Conservation (phyloP, 805 yeast species). For the Cyberlindnera samutprakarnensis region DNA sequence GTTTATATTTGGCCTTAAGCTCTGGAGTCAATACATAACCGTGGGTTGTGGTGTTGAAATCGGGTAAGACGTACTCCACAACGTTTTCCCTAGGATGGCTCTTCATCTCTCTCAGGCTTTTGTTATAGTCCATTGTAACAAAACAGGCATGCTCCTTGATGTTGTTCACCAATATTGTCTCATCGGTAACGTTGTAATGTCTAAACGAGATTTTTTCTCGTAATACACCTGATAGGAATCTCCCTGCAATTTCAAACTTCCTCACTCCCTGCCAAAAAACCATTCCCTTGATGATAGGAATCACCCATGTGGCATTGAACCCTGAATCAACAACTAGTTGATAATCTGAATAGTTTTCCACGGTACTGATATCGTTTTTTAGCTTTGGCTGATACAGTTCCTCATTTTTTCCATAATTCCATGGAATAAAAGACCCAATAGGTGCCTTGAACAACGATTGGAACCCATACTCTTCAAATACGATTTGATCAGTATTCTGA, state of each 20-base stretch:
- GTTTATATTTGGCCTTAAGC: slow-evolving; percentile 20
- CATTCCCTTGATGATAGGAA: slow-evolving; percentile 76
- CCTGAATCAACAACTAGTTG: slow-evolving; percentile 84
- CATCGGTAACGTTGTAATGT: slow-evolving; percentile 91
- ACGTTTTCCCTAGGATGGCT: slow-evolving; percentile 23
- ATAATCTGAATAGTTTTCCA: slow-evolving; percentile 43
- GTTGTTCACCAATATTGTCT: slow-evolving; percentile 73
- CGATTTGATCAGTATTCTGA: slow-evolving; percentile 79
- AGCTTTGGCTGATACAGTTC: slow-evolving; percentile 21
- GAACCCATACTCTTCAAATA: slow-evolving; percentile 91
- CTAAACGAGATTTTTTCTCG: slow-evolving; percentile 83
- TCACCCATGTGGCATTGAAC: slow-evolving; percentile 76
- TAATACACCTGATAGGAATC: slow-evolving; percentile 71
- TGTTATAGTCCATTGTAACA: slow-evolving; percentile 53
- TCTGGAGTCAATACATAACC: slow-evolving; percentile 55
- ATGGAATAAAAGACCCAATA: slow-evolving; percentile 54
- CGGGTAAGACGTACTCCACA: slow-evolving; percentile 79
- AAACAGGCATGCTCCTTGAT: slow-evolving; percentile 76
- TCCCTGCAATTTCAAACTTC: slow-evolving; percentile 82
- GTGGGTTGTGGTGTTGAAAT: slow-evolving; percentile 67
- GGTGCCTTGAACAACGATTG: slow-evolving; percentile 61
- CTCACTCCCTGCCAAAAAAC: slow-evolving; percentile 72
- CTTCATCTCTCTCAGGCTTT: slow-evolving; percentile 35
- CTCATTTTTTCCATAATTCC: slow-evolving; percentile 33
- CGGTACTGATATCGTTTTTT: slow-evolving; percentile 10